Evolutionary conservation across 768 basidiomycete species (phyloP).

Genomic region (Imleria badia): DNA sequence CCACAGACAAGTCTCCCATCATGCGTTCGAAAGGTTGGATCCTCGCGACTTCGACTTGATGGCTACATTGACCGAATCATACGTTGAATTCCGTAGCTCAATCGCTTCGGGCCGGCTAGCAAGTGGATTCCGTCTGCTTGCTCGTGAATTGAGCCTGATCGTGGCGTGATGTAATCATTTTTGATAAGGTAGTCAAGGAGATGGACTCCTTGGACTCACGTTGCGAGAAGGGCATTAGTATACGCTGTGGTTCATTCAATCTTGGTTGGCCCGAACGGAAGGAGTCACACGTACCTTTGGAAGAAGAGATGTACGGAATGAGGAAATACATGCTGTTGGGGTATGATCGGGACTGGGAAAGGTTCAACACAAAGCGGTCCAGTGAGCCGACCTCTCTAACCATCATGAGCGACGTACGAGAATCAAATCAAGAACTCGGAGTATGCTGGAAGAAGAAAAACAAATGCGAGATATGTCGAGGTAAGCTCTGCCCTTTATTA

Average conservation of each 20-base stretch:
- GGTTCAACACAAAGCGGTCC: not conserved
- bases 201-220: not conserved
- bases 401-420: not conserved
- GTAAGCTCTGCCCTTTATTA: not conserved
- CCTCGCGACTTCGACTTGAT: not conserved
- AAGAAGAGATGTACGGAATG: conserved; percentile 1
- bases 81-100: not conserved
- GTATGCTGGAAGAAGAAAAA: not conserved
- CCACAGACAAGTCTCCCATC: not conserved
- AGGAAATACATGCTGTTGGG: not conserved
- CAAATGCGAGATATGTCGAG: not conserved
- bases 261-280: not conserved
- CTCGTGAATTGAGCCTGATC: not conserved
- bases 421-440: not conserved
- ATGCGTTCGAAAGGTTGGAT: not conserved
- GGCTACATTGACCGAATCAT: not conserved
- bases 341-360: not conserved
- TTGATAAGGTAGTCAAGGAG: not conserved
- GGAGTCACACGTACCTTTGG: not conserved
- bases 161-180: too few species aligned
- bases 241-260: not conserved
- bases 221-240: not conserved
- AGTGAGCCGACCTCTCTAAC: not conserved
- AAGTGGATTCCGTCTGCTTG: not conserved
- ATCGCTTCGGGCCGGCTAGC: not conserved